phyloP scores from a whole-genome alignment of 2,329 filamentous ascomycete species.

The Acrocalymma vagum region DNA sequence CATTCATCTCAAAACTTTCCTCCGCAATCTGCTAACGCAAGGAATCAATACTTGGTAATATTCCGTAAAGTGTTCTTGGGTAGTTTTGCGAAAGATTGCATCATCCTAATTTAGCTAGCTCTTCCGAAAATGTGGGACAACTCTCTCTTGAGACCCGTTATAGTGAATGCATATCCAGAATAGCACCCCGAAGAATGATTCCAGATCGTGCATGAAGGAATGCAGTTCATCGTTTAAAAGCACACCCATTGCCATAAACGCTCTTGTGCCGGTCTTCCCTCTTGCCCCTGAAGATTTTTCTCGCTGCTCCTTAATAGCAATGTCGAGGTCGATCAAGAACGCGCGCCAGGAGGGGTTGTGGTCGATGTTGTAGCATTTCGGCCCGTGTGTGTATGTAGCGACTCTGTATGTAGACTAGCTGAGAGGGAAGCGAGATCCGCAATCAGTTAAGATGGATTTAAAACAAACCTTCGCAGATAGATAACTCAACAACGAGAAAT shows the following conservation, averaged over 20 bases:
- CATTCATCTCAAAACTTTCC: constrained; percentile 36
- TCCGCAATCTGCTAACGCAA: constrained; percentile 50
- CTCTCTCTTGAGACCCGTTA: constrained; percentile 32
- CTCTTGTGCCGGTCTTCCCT: constrained; percentile 54
- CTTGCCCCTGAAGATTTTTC: constrained; percentile 46
- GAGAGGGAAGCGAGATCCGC: too few species aligned
- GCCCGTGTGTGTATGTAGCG: constrained; percentile 19
- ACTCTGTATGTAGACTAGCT: too few species aligned
- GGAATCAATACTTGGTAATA: constrained; percentile 50
- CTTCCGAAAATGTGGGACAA: constrained; percentile 36
- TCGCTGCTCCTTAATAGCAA: constrained; percentile 43
- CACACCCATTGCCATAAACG: constrained; percentile 56
- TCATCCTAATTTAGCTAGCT: constrained; percentile 35
- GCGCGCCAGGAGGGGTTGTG: constrained; percentile 48
- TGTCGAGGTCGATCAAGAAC: constrained; percentile 54
- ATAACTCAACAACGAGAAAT: too few species aligned
- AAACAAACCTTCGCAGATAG: too few species aligned
- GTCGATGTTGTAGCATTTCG: constrained; percentile 50
- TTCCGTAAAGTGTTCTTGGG: constrained; percentile 40
- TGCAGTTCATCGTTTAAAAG: constrained; percentile 50
- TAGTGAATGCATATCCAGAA: constrained; percentile 59
- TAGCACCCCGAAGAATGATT: constrained; percentile 59
- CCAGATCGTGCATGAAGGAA: constrained; percentile 57
- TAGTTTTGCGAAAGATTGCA: too few species aligned
- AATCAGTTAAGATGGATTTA: too few species aligned